Evolutionary conservation across 1,139 yeast genomes (phyloP).

Genomic region (Protomyces gravidus): DNA sequence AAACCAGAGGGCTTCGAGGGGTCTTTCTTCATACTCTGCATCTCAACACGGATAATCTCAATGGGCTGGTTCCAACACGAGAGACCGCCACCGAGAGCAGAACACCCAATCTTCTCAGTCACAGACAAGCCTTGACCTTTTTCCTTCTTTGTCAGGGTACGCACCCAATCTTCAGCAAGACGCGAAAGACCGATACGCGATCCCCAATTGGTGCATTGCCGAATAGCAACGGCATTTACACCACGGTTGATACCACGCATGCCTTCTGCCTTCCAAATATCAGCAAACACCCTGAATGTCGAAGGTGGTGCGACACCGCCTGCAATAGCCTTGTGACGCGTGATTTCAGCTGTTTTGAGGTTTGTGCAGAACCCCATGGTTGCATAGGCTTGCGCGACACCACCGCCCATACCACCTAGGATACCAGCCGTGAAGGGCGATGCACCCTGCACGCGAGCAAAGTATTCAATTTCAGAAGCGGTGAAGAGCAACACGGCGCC

Average conservation of each 20-base stretch:
- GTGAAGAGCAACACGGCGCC: constrained; percentile 96
- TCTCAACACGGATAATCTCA: constrained; percentile 84
- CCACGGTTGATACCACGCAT: constrained; percentile 93
- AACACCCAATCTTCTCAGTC: constrained; percentile 75
- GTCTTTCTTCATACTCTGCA: constrained; percentile 89
- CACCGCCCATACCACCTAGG: constrained; percentile 82
- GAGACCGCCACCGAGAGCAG: constrained; percentile 92
- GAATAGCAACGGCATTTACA: constrained; percentile 97
- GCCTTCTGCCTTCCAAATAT: constrained; percentile 79
- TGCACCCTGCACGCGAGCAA: constrained; percentile 56
- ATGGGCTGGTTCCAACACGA: constrained; percentile 99
- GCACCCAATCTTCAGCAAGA: constrained; percentile 81
- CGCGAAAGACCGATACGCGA: constrained; percentile 91
- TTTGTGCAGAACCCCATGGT: constrained; percentile 93
- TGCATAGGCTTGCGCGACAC: constrained; percentile 89
- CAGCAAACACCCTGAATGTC: constrained; percentile 78
- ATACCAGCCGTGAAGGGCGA: constrained; percentile 78
- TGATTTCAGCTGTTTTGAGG: constrained; percentile 96
- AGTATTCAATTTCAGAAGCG: constrained; percentile 85
- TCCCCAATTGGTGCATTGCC: constrained; percentile 99
- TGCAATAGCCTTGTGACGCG: constrained; percentile 75
- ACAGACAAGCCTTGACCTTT: constrained; percentile 63
- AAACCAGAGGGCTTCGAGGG: constrained; percentile 94
- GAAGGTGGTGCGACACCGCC: constrained; percentile 68
- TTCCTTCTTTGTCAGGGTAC: constrained; percentile 57